A percentile compares a stretch with the other conserved stretches of the same genome.
Evolutionary conservation across 208 protist genomes (phyloP).

Genomic region (Angomonas deanei): DNA sequence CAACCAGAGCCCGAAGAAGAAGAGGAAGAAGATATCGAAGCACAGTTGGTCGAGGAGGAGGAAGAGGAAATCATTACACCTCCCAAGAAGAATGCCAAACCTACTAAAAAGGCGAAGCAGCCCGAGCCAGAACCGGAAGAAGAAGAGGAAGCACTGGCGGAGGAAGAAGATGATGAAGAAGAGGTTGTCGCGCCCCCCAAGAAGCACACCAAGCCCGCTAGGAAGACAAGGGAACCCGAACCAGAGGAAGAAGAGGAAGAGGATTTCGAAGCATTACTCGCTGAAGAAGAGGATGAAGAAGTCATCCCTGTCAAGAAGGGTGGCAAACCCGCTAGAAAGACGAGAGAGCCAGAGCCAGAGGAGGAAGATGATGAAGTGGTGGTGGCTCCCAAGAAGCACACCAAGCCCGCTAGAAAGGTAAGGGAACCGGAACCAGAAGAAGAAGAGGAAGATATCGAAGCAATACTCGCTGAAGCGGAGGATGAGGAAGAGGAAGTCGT

Average conservation of each 20-base stretch:
- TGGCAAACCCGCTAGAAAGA: background rate
- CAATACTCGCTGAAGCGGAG: slow-evolving; percentile 11
- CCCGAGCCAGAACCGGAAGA: background rate
- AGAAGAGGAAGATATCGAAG: slow-evolving; percentile 10
- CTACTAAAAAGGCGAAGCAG: background rate
- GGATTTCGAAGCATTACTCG: slow-evolving; percentile 10
- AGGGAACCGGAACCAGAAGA: slow-evolving; percentile 15
- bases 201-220: slow-evolving; percentile 3
- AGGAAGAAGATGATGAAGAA: slow-evolving; percentile 4
- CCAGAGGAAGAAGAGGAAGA: slow-evolving; percentile 19
- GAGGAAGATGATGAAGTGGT: slow-evolving; percentile 21
- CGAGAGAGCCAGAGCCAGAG: slow-evolving; percentile 7
- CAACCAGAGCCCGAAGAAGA: slow-evolving; percentile 13
- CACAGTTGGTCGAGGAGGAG: slow-evolving; percentile 17
- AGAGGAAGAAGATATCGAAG: slow-evolving; percentile 5
- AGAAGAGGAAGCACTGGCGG: slow-evolving; percentile 10
- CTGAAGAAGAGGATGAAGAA: slow-evolving; percentile 25
- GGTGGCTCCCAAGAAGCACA: slow-evolving; percentile 8
- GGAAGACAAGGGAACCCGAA: slow-evolving; percentile 4
- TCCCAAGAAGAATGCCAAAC: background rate
- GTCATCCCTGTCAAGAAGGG: slow-evolving; percentile 3
- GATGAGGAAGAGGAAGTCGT: slow-evolving; percentile 19
- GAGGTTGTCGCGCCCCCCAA: slow-evolving; percentile 3
- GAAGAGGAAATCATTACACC: background rate
- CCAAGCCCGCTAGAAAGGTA: background rate